These are phyloP conservation scores for Prillingera fragicola DNA, from an alignment of 1,284 basidiomycete genomes.

Conservation along the genomic window DNA sequence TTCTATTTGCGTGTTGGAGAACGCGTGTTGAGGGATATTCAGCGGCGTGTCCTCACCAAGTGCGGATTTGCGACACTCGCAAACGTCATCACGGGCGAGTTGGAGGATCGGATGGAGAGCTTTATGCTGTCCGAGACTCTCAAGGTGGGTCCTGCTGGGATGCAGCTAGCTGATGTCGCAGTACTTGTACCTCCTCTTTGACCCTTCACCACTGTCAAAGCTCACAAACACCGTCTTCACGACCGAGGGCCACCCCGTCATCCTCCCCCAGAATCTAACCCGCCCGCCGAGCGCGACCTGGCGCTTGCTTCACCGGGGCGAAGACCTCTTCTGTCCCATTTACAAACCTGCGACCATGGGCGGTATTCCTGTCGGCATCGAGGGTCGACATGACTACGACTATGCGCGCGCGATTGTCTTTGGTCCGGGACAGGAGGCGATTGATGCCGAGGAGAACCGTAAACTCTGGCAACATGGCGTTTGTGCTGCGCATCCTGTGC, in stretches of 20 bases:
- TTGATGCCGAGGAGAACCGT: constrained; percentile 21
- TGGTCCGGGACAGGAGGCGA: constrained; percentile 44
- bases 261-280: constrained; percentile 56
- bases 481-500: constrained; percentile 65
- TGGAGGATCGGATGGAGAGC: constrained; percentile 86
- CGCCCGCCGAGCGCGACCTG: constrained; percentile 54
- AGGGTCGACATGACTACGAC: constrained; percentile 65
- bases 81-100: constrained; percentile 67
- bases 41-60: constrained; percentile 64
- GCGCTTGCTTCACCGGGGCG: constrained; percentile 56
- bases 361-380: constrained; percentile 63
- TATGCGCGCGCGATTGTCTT: constrained; percentile 64
- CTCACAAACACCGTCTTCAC: constrained; percentile 67
- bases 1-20: constrained; percentile 89
- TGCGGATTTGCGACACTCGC: constrained; percentile 79
- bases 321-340: constrained; percentile 65
- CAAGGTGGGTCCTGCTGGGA: constrained; percentile 57
- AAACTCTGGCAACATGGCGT: constrained; percentile 63
- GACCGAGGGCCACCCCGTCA: constrained; percentile 87
- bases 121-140: constrained; percentile 85
- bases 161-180: constrained; percentile 39
- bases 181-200: constrained; percentile 88
- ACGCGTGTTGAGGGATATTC: constrained; percentile 70
- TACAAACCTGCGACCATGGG: constrained; percentile 54
- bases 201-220: constrained; percentile 71